A percentile compares a stretch with the other conserved stretches of the same genome.
phyloP scores from a whole-genome alignment of 148 eudicot species.

The Vaccinium darrowii region DNA sequence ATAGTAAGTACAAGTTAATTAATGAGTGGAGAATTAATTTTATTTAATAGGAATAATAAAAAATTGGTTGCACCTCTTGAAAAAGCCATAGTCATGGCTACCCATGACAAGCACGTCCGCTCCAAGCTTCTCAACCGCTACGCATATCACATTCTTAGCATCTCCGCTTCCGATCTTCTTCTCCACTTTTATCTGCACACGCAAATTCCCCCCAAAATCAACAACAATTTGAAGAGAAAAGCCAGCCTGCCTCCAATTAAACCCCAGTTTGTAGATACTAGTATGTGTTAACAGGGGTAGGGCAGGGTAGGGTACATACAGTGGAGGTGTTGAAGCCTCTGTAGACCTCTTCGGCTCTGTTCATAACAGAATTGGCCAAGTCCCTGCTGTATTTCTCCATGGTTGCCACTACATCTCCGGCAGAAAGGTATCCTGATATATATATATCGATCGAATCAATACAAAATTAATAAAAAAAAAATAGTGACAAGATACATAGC shows the following conservation, averaged over 20 bases:
- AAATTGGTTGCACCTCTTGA: not conserved
- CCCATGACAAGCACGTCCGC: conserved; percentile 5
- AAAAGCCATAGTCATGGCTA: conserved; percentile 2
- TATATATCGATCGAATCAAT: not conserved
- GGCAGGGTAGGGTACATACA: conserved; percentile 3
- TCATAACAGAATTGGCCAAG: conserved; percentile 69
- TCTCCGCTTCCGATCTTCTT: conserved; percentile 2
- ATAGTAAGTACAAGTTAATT: not conserved
- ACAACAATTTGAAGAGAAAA: not conserved
- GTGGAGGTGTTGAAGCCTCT: conserved; percentile 31
- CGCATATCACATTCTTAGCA: not conserved
- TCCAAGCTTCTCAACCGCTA: conserved; percentile 1
- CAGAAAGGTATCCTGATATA: conserved; percentile 41
- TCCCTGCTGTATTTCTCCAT: conserved; percentile 57
- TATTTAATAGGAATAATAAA: too few species aligned
- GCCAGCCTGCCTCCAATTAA: not conserved
- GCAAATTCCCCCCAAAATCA: not conserved
- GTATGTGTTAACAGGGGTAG: too few species aligned
- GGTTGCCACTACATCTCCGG: conserved; percentile 54
- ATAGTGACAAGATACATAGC: not conserved
- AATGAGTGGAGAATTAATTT: not conserved
- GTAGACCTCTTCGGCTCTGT: conserved; percentile 59
- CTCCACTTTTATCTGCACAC: conserved; percentile 29
- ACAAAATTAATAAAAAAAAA: not conserved
- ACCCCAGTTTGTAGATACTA: not conserved